These are phyloP conservation scores for Vitis hybrid DNA, from an alignment of 177 flowering plant genomes.

Conservation along the genomic window DNA sequence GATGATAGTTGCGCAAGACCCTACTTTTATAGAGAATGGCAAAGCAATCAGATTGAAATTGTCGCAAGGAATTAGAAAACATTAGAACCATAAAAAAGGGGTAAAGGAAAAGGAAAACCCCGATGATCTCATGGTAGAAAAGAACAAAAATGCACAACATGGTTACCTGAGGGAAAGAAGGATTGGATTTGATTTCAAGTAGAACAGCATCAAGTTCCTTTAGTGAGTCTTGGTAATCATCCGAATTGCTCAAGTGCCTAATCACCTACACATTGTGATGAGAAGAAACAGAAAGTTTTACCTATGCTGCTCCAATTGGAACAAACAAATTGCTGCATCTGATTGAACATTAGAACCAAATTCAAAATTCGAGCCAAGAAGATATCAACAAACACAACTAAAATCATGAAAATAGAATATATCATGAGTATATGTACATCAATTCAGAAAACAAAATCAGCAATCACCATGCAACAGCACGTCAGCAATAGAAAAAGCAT, in stretches of 20 bases:
- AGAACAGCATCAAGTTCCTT: slow-evolving; percentile 66
- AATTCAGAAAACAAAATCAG: no score
- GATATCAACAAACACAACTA: no score
- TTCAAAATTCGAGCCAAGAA: no score
- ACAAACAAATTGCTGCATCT: not conserved
- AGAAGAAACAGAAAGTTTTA: not conserved
- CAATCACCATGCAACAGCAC: no score
- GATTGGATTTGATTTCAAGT: slow-evolving; percentile 44
- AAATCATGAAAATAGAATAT: no score
- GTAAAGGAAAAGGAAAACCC: no score
- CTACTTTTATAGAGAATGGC: slow-evolving; percentile 29
- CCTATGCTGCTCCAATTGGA: not conserved
- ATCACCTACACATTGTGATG: slow-evolving; percentile 37
- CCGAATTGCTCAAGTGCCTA: slow-evolving; percentile 29
- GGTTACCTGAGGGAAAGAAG: slow-evolving; percentile 64
- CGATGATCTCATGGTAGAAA: not conserved
- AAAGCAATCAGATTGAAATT: slow-evolving; percentile 7
- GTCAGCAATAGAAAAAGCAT: no score
- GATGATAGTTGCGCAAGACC: slow-evolving; percentile 63
- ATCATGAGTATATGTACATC: no score
- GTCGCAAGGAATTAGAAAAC: not conserved
- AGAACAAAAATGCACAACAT: slow-evolving; percentile 12
- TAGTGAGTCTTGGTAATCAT: slow-evolving; percentile 42
- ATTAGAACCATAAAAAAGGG: not conserved
- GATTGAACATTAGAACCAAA: no score